Conservation (phyloP, 306 rosid species). For the Styphnolobium japonicum region DNA sequence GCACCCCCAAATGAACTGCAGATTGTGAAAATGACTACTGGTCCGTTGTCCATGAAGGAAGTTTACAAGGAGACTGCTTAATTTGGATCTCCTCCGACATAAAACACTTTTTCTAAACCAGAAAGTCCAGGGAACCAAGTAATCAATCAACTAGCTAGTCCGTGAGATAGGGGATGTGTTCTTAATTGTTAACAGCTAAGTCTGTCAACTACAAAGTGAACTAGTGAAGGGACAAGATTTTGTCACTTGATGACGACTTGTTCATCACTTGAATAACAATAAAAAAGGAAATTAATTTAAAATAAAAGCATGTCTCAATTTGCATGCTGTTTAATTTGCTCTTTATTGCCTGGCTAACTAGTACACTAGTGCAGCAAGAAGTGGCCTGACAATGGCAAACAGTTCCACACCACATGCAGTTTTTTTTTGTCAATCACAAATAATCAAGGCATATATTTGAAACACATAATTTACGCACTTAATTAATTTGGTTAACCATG, state of each 20-base stretch:
- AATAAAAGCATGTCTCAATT: constrained; percentile 2
- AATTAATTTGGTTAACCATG: background rate
- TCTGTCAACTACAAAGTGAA: constrained; percentile 27
- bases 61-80: constrained; percentile 26
- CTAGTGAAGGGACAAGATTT: constrained; percentile 13
- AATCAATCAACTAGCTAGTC: constrained; percentile 7
- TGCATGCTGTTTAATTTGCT: background rate
- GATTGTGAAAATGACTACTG: constrained; percentile 38
- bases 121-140: background rate
- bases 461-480: background rate
- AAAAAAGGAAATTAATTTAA: background rate
- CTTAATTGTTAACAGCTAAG: constrained; percentile 44
- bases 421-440: background rate
- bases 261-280: constrained; percentile 24
- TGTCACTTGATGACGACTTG: constrained; percentile 37
- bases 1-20: constrained; percentile 26
- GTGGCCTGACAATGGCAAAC: background rate
- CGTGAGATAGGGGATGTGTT: constrained; percentile 25
- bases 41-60: background rate
- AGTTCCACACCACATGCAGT: background rate
- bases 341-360: background rate
- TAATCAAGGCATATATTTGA: background rate
- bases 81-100: constrained; percentile 4
- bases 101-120: background rate
- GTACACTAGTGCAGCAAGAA: background rate